Evolutionary conservation across 257 asterid species (phyloP), one percentile per base, ranked within the genome.

Genomic region (Cinchona pubescens): DNA sequence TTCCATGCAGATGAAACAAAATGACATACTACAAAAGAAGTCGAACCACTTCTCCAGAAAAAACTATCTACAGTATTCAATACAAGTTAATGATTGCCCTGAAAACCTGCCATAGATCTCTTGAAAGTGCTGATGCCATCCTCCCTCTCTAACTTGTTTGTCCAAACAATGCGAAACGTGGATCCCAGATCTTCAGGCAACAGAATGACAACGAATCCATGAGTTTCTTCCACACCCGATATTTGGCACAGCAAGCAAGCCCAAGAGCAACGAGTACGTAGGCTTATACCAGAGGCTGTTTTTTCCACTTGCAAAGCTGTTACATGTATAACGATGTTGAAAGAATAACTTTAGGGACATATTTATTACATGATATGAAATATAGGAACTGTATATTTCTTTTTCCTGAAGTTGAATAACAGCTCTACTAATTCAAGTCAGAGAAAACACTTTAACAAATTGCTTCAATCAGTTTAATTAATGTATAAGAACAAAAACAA

Each of bases 61-160:
- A 43, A 43, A 16, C 23, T 32, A 34, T 21, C 64, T 70, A 53
- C 45, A 13, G 10, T 27, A 69, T 49, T 29, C 29, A 15, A 25
- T 18, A 6, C 34, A 21, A 69, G 60, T 18, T 51, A 7, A 29
- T 27, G 5, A 42, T n/a, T 29, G 42, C 16, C 40, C 45, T 34
- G 49, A 21, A 70, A 32, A 27, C 38, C 74, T 48, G 9, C 42
- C 13, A 37, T 27, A 18, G 74, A 69, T 69, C 27, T 30, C n/a
- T 70, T 4, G 49, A 70, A 19, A 32, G 5, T 70, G 75, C 23
- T 70, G 59, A 70, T n/a, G n/a, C n/a, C n/a, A 70, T 35, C 35
- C 43, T 30, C 45, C 19, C 45, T 18, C 61, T 6, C 30, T 34
- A 5, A 5, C 23, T 8, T 38, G 34, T 23, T 49, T 34, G 38